Evolutionary conservation across 2,329 filamentous ascomycete genomes (phyloP).

Genomic region (Curvularia sp.): DNA sequence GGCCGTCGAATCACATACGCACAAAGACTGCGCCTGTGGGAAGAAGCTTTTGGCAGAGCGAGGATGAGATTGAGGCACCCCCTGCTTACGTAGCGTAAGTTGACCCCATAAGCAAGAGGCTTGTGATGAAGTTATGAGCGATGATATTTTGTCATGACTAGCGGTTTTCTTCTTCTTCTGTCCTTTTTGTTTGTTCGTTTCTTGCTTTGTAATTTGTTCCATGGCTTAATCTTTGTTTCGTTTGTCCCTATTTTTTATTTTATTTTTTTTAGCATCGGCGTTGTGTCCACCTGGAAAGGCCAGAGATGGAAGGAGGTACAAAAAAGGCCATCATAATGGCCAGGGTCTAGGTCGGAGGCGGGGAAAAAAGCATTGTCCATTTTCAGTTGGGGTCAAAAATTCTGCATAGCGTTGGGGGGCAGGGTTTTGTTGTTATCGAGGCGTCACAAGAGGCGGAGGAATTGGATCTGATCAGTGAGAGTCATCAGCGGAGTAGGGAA

Average conservation of each 20-base stretch:
- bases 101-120: not conserved
- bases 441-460: not conserved
- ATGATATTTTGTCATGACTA: slow-evolving; percentile 20
- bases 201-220: slow-evolving; percentile 9
- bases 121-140: slow-evolving; percentile 17
- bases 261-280: slow-evolving; percentile 16
- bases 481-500: not conserved
- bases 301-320: not conserved
- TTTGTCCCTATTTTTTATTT: slow-evolving; percentile 8
- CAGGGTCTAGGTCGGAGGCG: not conserved
- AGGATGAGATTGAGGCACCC: slow-evolving; percentile 42
- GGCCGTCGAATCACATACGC: slow-evolving; percentile 14
- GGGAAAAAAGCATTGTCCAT: not conserved
- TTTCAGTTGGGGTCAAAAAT: not conserved
- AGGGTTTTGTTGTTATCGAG: not conserved
- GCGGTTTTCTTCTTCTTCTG: slow-evolving; percentile 2
- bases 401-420: not conserved
- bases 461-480: not conserved
- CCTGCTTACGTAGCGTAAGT: slow-evolving; percentile 45
- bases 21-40: slow-evolving; percentile 20
- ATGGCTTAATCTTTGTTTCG: not conserved
- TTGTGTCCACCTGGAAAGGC: not conserved
- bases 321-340: not conserved
- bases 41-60: slow-evolving; percentile 33
- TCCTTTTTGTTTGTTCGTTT: slow-evolving; percentile 9